phyloP scores from a whole-genome alignment of 257 asterid species.

The Solanum neorickii region DNA sequence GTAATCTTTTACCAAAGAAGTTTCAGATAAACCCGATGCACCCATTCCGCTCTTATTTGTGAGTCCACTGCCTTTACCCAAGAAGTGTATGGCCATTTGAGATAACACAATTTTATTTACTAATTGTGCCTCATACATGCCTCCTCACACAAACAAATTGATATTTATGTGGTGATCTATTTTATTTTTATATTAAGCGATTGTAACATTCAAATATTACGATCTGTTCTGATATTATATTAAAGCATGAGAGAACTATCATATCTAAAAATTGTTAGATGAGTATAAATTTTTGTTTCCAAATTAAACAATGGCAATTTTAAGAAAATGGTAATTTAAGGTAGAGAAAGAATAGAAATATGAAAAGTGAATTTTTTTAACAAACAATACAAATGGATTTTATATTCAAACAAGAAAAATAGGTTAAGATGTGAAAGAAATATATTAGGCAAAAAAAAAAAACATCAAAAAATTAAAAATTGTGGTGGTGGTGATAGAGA shows the following conservation, averaged over 20 bases:
- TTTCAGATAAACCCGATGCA: not conserved
- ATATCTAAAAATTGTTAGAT: not conserved
- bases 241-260: not conserved
- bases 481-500: constrained; percentile 12
- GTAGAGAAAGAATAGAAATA: not conserved
- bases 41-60: not conserved
- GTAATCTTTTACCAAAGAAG: not conserved
- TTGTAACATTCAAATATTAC: not conserved
- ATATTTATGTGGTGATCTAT: not conserved
- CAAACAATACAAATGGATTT: not conserved
- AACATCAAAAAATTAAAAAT: not conserved
- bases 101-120: not conserved
- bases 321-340: not conserved
- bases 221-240: not conserved
- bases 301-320: not conserved
- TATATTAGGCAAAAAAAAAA: not conserved
- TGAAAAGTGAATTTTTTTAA: not conserved
- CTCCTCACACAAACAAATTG: not conserved
- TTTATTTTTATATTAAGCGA: not conserved
- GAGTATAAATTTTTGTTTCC: not conserved
- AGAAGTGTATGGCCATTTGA: not conserved
- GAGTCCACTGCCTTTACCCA: not conserved
- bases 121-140: not conserved
- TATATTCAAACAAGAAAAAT: not conserved
- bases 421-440: not conserved